These are phyloP conservation scores for Schizopora paradoxa DNA, from an alignment of 1,284 basidiomycete species.

Conservation along the genomic window DNA sequence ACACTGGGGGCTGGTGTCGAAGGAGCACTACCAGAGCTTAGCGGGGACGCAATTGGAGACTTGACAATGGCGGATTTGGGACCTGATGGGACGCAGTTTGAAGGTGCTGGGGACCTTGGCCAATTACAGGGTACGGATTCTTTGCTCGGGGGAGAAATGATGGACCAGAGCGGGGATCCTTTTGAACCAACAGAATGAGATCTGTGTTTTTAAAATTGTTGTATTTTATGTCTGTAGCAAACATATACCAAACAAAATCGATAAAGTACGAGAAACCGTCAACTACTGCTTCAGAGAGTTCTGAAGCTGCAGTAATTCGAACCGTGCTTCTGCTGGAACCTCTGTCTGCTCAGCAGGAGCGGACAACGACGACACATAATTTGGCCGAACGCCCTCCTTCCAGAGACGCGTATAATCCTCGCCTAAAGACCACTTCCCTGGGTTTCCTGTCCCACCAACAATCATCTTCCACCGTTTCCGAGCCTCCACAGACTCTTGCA, in stretches of 20 bases:
- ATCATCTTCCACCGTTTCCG: slow-evolving; percentile 73
- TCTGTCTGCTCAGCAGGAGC: slow-evolving; percentile 13
- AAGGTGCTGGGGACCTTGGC: slow-evolving; percentile 46
- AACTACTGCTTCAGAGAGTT: no score
- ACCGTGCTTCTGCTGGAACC: neutral
- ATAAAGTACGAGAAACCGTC: no score
- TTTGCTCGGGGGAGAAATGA: slow-evolving; percentile 53
- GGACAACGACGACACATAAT: slow-evolving; percentile 51
- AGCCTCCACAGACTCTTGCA: slow-evolving; percentile 55
- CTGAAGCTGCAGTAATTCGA: no score
- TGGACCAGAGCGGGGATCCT: slow-evolving; percentile 55
- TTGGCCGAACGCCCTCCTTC: slow-evolving; percentile 61
- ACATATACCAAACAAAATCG: no score
- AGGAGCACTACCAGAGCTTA: slow-evolving; percentile 25
- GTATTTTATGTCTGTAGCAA: no score
- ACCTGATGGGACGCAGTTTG: slow-evolving; percentile 57
- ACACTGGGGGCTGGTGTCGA: no score
- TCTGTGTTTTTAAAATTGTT: no score
- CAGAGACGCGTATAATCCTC: slow-evolving; percentile 65
- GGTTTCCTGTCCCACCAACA: slow-evolving; percentile 42
- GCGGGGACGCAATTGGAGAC: slow-evolving; percentile 23
- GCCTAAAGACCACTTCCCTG: slow-evolving; percentile 59
- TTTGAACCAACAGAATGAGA: no score
- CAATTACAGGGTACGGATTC: slow-evolving; percentile 50
- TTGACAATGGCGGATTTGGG: slow-evolving; percentile 60